These are phyloP conservation scores for Fusarium palustre DNA, from an alignment of 2,329 filamentous ascomycete species.

Conservation along the genomic window DNA sequence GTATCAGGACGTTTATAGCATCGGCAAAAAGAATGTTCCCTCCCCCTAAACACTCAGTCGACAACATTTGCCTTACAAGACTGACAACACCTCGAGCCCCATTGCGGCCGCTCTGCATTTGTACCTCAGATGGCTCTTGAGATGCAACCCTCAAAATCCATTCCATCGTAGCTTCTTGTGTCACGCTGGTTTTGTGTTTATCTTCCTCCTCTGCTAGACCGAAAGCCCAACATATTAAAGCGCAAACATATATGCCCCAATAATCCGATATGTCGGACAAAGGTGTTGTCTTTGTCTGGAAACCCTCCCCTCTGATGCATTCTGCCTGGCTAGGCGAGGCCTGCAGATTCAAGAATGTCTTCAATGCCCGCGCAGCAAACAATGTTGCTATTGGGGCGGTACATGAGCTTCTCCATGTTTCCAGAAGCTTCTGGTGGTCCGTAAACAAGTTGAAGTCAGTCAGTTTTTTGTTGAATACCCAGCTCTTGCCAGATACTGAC, in stretches of 20 bases:
- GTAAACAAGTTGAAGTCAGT: slow-evolving; percentile 57
- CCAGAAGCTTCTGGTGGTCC: slow-evolving; percentile 61
- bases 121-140: slow-evolving; percentile 55
- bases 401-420: slow-evolving; percentile 59
- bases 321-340: background rate
- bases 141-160: slow-evolving; percentile 58
- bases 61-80: slow-evolving; percentile 60
- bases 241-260: slow-evolving; percentile 68
- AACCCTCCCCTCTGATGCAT: slow-evolving; percentile 10
- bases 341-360: slow-evolving; percentile 56
- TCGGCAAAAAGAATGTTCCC: slow-evolving; percentile 65
- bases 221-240: slow-evolving; percentile 71
- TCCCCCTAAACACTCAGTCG: slow-evolving; percentile 62
- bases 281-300: slow-evolving; percentile 21
- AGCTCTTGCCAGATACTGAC: slow-evolving; percentile 68
- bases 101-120: slow-evolving; percentile 54
- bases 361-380: slow-evolving; percentile 65
- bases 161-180: slow-evolving; percentile 47
- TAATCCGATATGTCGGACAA: slow-evolving; percentile 61
- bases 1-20: slow-evolving; percentile 64
- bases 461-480: slow-evolving; percentile 68
- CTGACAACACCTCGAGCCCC: slow-evolving; percentile 61
- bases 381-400: slow-evolving; percentile 59
- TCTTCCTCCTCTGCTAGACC: slow-evolving; percentile 51
- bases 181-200: slow-evolving; percentile 35